A percentile compares a stretch with the other conserved stretches of the same genome.
phyloP scores from a whole-genome alignment of 169 alveolate species.

The Eimeria tenella region DNA sequence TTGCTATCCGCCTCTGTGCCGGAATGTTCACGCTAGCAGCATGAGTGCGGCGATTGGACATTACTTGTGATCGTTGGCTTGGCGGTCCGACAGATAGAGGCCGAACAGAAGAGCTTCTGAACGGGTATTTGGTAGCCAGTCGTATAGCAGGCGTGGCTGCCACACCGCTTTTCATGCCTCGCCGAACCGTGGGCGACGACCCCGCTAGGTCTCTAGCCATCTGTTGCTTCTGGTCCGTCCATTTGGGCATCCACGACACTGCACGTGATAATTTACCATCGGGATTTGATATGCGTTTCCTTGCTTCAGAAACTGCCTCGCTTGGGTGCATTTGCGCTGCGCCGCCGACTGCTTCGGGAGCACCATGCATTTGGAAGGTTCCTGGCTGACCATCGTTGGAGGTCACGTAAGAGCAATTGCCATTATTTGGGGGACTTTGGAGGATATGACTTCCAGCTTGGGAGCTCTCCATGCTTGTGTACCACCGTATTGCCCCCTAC shows the following conservation, averaged over 20 bases:
- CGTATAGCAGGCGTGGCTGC: conserved; percentile 4
- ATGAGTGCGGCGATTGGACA: not conserved
- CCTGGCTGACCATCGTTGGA: too few relatives aligned
- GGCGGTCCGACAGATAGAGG: conserved; percentile 50
- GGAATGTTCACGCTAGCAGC: conserved; percentile 35
- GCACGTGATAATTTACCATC: not conserved
- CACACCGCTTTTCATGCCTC: not conserved
- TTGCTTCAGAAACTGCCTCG: too few relatives aligned
- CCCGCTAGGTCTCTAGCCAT: not conserved
- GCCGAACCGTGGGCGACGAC: not conserved
- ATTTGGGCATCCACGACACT: not conserved
- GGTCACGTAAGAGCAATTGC: too few relatives aligned
- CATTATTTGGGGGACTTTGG: too few relatives aligned
- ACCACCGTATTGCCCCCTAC: too few relatives aligned
- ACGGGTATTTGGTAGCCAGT: not conserved
- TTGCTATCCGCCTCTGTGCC: conserved; percentile 45
- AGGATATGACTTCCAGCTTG: too few relatives aligned
- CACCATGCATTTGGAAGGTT: too few relatives aligned
- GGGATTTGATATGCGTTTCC: too few relatives aligned
- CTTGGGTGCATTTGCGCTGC: too few relatives aligned
- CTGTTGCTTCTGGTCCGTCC: conserved; percentile 9
- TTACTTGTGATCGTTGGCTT: not conserved
- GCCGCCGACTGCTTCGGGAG: too few relatives aligned
- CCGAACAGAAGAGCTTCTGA: not conserved
- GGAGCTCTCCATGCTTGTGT: too few relatives aligned